Evolutionary conservation across 805 yeast species (phyloP).

Genomic region (Hemisphaericaspora nanyangensis): DNA sequence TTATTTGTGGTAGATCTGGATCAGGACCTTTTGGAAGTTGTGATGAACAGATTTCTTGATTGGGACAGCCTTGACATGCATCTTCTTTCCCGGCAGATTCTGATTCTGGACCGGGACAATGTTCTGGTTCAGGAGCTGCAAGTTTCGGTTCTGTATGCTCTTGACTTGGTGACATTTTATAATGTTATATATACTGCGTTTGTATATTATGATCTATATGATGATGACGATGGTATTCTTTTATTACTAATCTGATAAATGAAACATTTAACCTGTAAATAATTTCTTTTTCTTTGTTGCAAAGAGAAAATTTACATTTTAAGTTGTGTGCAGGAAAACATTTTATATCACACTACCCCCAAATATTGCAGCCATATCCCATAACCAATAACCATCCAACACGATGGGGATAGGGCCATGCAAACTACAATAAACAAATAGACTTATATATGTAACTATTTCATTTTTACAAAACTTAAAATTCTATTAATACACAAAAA

Average conservation of each 20-base stretch:
- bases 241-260: no score
- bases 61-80: slow-evolving; percentile 94
- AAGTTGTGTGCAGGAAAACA: slow-evolving; percentile 1
- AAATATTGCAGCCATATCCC: no score
- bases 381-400: no score
- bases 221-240: background rate
- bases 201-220: no score
- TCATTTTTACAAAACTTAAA: background rate
- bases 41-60: slow-evolving; percentile 83
- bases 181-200: background rate
- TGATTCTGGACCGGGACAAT: slow-evolving; percentile 97
- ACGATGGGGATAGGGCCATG: no score
- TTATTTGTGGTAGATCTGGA: slow-evolving; percentile 80
- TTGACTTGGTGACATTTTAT: slow-evolving; percentile 23
- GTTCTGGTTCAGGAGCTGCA: slow-evolving; percentile 85
- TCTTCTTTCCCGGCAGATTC: slow-evolving; percentile 91
- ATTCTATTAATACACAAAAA: no score
- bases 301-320: no score
- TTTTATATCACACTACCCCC: no score
- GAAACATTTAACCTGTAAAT: background rate
- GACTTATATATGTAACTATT: no score
- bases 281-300: background rate
- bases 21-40: slow-evolving; percentile 89
- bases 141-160: slow-evolving; percentile 19
- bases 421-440: no score